Evolutionary conservation across 23 red algal genomes (phyloP), one percentile per base, ranked within the genome.

Genomic region (Chondrus crispus): DNA sequence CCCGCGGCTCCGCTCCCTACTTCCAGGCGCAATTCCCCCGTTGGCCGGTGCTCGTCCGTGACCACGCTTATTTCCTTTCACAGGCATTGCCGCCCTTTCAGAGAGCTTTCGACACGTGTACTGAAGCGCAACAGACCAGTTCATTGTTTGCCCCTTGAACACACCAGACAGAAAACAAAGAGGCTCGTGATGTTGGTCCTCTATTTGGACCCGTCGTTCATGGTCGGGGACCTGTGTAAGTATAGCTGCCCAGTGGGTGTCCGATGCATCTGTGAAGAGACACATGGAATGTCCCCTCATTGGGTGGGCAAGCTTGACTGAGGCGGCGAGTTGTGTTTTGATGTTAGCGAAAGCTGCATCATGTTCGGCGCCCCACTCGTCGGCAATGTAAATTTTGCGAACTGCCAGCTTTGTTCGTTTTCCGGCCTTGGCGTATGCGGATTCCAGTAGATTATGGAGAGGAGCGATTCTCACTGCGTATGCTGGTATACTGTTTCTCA

Each of bases 261-360:
- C 84, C 12, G 64, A 88, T 20, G 51, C 84, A 30, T 88, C 84
- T 28, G 55, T 88, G 30, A 88, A 73, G 5, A 88, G 0, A 51
- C 1, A 73, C 9, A 88, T 2, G 0, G 18, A 14, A 36, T 73
- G 41, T 26, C 29, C 47, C 3, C 9, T 20, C 22, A 72, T 88
- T 19, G 46, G 43, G 42, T 72, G 63, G 5, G 55, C 84, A n/a
- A 88, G 19, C 38, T 74, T 88, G 43, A 88, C 62, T 11, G 63
- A 71, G 5, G 39, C 84, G 19, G 62, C 35, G 3, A 88, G 16
- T 73, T 73, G 84, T 53, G 41, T 24, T 38, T 88, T 88, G 84
- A 88, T 88, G 62, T 51, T 42, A 47, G 64, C 5, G 68, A 88
- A 88, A 52, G 63, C 84, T 4, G 84, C 57, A 74, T 74, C 62